These are phyloP conservation scores for Sugiyamaella floridensis DNA, from an alignment of 805 yeast species.

Conservation along the genomic window DNA sequence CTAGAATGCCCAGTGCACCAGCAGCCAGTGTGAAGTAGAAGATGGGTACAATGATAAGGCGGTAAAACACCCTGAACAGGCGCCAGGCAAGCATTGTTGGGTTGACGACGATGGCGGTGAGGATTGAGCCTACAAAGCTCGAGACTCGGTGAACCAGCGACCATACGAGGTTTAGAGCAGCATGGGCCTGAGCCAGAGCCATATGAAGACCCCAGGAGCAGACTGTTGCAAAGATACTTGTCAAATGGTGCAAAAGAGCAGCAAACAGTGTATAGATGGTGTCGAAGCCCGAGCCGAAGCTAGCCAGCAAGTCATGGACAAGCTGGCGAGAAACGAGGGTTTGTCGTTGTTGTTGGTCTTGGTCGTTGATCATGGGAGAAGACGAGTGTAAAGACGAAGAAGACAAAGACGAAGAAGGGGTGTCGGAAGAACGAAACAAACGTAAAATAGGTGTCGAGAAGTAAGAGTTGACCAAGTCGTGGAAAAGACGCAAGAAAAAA, in stretches of 20 bases:
- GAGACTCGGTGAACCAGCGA: neutral
- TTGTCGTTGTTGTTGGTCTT: neutral
- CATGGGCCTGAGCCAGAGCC: neutral
- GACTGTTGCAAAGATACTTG: neutral
- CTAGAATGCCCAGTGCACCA: conserved; percentile 15
- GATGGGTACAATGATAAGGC: conserved; percentile 14
- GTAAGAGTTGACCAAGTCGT: no score
- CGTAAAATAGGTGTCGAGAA: no score
- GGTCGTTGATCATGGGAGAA: neutral
- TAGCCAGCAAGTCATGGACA: neutral
- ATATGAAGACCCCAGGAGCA: neutral
- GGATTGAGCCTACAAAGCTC: neutral
- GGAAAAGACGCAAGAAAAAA: no score
- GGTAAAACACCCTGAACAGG: conserved; percentile 9
- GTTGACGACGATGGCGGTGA: neutral
- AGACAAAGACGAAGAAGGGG: no score
- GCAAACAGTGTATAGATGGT: neutral
- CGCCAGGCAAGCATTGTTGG: conserved; percentile 12
- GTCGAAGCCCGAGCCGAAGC: neutral
- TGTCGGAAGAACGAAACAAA: neutral
- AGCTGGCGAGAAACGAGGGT: neutral
- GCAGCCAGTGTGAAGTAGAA: conserved; percentile 18
- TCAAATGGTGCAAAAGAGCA: neutral
- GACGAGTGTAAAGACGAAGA: neutral
- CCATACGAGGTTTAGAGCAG: neutral